Percentiles rank a stretch among this genome's conserved stretches.
Evolutionary conservation across 352 stramenopile genomes (phyloP).

Genomic region (Phytophthora aleatoria): DNA sequence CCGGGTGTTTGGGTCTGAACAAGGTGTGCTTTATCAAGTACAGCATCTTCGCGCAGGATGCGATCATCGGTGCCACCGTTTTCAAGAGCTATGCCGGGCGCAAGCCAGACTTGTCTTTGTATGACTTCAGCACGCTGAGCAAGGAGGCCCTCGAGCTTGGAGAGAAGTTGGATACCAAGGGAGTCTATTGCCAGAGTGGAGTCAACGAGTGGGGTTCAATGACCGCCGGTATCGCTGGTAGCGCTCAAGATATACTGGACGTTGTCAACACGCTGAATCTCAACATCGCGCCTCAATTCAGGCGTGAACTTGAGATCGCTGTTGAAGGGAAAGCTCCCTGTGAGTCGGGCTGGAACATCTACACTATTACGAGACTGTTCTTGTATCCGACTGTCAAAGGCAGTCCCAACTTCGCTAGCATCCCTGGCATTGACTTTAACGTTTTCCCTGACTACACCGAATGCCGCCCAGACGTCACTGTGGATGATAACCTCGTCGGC

Average conservation of each 20-base stretch:
- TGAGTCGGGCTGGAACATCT: conserved; percentile 28
- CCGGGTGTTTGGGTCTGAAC: conserved; percentile 19
- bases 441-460: conserved; percentile 40
- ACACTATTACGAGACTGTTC: conserved; percentile 27
- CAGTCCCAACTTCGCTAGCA: conserved; percentile 29
- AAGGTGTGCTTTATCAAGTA: conserved; percentile 32
- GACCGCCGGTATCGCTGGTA: conserved; percentile 21
- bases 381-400: conserved; percentile 30
- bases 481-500: conserved; percentile 18
- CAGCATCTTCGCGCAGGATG: conserved; percentile 31
- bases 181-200: conserved; percentile 29
- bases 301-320: conserved; percentile 25
- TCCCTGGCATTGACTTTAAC: conserved; percentile 35
- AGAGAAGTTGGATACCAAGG: conserved; percentile 23
- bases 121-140: conserved; percentile 28
- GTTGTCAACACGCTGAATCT: conserved; percentile 23
- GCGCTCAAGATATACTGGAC: conserved; percentile 27
- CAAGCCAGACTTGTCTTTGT: conserved; percentile 28
- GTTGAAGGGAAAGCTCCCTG: conserved; percentile 21
- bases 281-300: conserved; percentile 27
- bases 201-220: conserved; percentile 37
- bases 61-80: conserved; percentile 25
- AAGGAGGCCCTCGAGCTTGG: conserved; percentile 16
- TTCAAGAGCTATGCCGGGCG: conserved; percentile 29
- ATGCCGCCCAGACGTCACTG: conserved; percentile 24